Evolutionary conservation across 108 stramenopile genomes (phyloP), one percentile per base, ranked within the genome.

Genomic region (Bacterosira constricta): DNA sequence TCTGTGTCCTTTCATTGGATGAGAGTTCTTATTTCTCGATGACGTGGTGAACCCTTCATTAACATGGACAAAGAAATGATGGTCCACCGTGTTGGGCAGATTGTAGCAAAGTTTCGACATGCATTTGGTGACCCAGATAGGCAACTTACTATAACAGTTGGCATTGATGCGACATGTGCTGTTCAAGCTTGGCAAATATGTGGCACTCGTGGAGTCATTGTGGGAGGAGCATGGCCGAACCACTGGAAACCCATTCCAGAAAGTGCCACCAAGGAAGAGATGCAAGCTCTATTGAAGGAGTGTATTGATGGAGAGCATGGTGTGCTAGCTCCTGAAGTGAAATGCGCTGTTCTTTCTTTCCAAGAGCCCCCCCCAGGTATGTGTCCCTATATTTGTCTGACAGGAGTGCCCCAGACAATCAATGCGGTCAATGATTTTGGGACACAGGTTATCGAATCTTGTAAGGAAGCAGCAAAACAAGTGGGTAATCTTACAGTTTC

Each of bases 361-460:
- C 58, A 60, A 60, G 32, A 18, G 23, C 32, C 58, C 3, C 58
- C 58, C 1, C 58, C 4, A 7, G 31, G 31, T 18, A 36, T 35
- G 26, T 30, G 31, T 35, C 65, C 65, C 7, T 66, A 66, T 26
- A 12, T 25, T 12, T 27, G 25, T 12, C 36, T 66, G 3, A 12
- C 7, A 21, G 65, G 52, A 5, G 8, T 6, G 53, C 65, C 67
- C 2, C 67, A 56, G 17, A 20, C 67, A 32, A 45, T 68, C 13
- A 68, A 68, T 21, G 67, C 55, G 35, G 9, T 7, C 21, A 68
- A 56, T 38, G 26, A 20, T 13, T 68, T 56, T 56, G 67, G 67
- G 12, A 30, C 25, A 15, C n/a, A 42, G 13, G 36, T 55, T 15
- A 13, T 68, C 9, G 15, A 37, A 4, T 53, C 54, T 5, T 37